phyloP scores from a whole-genome alignment of 2,329 filamentous ascomycete species.

The Ascochyta viciae-villosae region DNA sequence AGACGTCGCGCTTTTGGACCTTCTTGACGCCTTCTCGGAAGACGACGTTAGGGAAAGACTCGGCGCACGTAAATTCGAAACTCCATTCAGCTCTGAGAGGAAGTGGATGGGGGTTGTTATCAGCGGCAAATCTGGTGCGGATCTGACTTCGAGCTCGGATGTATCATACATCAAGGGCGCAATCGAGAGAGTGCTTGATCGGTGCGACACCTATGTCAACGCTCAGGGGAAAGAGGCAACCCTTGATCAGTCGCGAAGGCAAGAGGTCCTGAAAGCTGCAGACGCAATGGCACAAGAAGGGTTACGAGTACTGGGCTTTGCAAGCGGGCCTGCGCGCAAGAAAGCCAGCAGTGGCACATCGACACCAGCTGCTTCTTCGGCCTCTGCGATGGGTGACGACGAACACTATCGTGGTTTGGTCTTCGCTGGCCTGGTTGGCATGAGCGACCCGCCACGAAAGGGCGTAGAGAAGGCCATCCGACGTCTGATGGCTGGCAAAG shows the following conservation, averaged over 20 bases:
- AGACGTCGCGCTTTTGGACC: constrained; percentile 94
- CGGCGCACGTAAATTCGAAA: constrained; percentile 82
- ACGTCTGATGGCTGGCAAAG: constrained; percentile 88
- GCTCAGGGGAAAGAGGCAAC: constrained; percentile 85
- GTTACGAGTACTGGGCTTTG: constrained; percentile 89
- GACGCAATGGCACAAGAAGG: constrained; percentile 89
- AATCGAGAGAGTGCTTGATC: constrained; percentile 81
- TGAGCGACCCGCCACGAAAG: constrained; percentile 94
- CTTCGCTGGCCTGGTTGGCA: constrained; percentile 92
- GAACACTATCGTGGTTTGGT: constrained; percentile 82
- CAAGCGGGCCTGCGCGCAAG: constrained; percentile 71
- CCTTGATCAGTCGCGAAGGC: constrained; percentile 76
- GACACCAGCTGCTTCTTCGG: constrained; percentile 33
- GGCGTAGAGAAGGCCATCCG: constrained; percentile 90
- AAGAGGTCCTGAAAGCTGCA: constrained; percentile 79
- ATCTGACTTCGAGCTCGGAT: constrained; percentile 67
- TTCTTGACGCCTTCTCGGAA: constrained; percentile 89
- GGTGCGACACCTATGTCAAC: constrained; percentile 90
- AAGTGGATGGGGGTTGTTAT: constrained; percentile 99
- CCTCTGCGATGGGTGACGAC: constrained; percentile 60
- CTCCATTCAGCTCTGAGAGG: constrained; percentile 93
- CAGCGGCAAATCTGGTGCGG: constrained; percentile 57
- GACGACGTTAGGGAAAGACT: constrained; percentile 89
- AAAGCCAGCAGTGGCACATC: constrained; percentile 42
- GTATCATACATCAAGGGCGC: constrained; percentile 96